Base-by-base conservation (phyloP, 495 filamentous ascomycete species). In the Staphylotrichum longicolle region DNA sequence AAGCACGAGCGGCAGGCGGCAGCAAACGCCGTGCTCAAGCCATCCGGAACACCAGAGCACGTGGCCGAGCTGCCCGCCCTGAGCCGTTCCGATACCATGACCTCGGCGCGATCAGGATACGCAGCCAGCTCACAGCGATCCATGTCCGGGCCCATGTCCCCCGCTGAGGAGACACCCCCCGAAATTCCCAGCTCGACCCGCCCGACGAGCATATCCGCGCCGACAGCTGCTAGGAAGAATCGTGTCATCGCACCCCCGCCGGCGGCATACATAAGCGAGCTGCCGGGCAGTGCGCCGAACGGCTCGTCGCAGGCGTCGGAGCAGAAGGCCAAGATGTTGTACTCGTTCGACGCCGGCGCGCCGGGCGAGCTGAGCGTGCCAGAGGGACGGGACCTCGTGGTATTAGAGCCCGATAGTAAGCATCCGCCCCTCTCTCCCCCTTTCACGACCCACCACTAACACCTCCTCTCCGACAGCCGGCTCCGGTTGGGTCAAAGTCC, bases 371-470 rank as follows among this genome's bases (percentile, higher is more conserved):
- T 96, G 10, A 87, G 82, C 3, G 88, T 96, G 5, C 72, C 86
- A 11, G 93, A 91, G 56, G 91, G 89, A 8, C 80, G 85, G 57
- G 86, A 93, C 20, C 79, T 99, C 27, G 73, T 76, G 0, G 83
- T 98, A 34, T 56, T 96, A n/a, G 92, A 96, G 61, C 86, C 88
- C 32, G 95, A 99, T 75, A 91, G 91, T 96, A 81, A 78, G 85
- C 76, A 5, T 15, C 46, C 20, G 20, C 20, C 1, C 20, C 20
- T 27, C 20, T 27, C 50, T 41, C 47, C 39, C 58, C 30, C 7
- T 35, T 44, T 6, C n/a, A 14, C 20, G 20, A 30, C 11, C 35
- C 51, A 39, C 15, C 34, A 32, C 55, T 62, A 59, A 57, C 58
- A 39, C n/a, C 15, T 37, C 45, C 7, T 48, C 40, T 14, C n/a